phyloP scores from a whole-genome alignment of 495 filamentous ascomycete species.

The Polyplosphaeria fusca region DNA sequence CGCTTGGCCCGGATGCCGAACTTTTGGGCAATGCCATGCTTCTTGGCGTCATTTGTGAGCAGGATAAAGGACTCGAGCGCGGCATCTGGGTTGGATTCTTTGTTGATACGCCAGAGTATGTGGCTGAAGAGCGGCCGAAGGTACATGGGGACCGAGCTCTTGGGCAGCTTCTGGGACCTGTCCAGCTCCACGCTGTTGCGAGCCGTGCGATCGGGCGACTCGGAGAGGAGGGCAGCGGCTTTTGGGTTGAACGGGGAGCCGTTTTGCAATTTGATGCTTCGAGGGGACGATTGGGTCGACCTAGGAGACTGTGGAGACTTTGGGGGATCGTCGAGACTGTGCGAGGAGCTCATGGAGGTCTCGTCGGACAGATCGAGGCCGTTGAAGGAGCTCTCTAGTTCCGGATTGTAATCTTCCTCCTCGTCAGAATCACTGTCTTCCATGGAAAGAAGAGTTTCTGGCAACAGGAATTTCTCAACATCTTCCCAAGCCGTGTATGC shows the following conservation, averaged over 20 bases:
- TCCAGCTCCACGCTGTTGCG: conserved; percentile 27
- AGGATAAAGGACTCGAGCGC: conserved; percentile 49
- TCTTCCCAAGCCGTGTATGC: conserved; percentile 59
- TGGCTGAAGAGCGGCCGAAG: conserved; percentile 61
- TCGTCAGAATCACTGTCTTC: conserved; percentile 47
- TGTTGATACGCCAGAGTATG: conserved; percentile 59
- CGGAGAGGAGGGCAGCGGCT: conserved; percentile 31
- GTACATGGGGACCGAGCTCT: conserved; percentile 39
- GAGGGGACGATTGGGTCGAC: conserved; percentile 36
- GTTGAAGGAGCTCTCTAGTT: conserved; percentile 53
- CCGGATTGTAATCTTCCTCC: conserved; percentile 51
- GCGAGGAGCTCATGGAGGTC: conserved; percentile 51
- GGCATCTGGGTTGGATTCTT: conserved; percentile 41
- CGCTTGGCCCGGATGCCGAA: conserved; percentile 60
- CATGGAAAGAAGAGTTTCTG: conserved; percentile 41
- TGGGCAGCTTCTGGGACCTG: conserved; percentile 31
- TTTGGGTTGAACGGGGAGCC: conserved; percentile 47
- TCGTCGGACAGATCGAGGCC: conserved; percentile 50
- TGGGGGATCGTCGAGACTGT: conserved; percentile 48
- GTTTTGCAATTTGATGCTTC: conserved; percentile 24
- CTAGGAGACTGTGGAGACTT: conserved; percentile 50
- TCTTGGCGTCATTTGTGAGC: conserved; percentile 57
- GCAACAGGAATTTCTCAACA: conserved; percentile 57
- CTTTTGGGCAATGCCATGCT: conserved; percentile 56
- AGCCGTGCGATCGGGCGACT: conserved; percentile 28